Evolutionary conservation across 164 flowering plant genomes (phyloP).

Genomic region (Stephania yunnanensis): DNA sequence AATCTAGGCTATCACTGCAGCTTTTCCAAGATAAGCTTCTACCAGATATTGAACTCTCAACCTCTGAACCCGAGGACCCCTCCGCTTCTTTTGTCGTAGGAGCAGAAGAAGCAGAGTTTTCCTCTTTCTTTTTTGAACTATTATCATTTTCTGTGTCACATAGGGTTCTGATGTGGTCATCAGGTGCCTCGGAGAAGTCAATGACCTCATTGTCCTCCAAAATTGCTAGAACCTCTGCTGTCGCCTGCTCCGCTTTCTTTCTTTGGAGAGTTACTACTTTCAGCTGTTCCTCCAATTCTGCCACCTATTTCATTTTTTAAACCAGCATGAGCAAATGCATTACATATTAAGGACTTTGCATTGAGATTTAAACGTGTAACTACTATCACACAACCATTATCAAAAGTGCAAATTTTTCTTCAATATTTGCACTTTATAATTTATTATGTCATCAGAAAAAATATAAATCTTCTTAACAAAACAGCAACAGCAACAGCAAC

Average conservation of each 20-base stretch:
- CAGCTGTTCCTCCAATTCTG: conserved; percentile 78
- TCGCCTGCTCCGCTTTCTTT: conserved; percentile 75
- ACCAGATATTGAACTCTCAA: conserved; percentile 39
- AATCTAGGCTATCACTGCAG: conserved; percentile 26
- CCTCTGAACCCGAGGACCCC: conserved; percentile 45
- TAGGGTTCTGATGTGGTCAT: conserved; percentile 42
- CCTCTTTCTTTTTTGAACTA: conserved; percentile 25
- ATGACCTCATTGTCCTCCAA: conserved; percentile 51
- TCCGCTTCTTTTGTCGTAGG: conserved; percentile 23
- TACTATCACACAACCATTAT: too few species aligned
- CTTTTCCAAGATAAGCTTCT: conserved; percentile 85
- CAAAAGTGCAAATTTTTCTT: too few species aligned
- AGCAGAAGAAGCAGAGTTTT: conserved; percentile 24
- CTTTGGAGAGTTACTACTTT: conserved; percentile 59
- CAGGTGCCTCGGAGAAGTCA: conserved; percentile 52
- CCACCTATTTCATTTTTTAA: conserved; percentile 36
- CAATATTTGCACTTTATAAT: too few species aligned
- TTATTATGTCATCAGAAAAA: too few species aligned
- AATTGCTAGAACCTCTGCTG: conserved; percentile 69
- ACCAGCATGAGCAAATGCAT: not conserved
- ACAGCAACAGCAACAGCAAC: too few species aligned
- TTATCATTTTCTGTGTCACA: conserved; percentile 29
- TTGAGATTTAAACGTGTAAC: not conserved
- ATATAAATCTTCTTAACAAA: too few species aligned
- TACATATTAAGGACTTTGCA: not conserved